phyloP scores from a whole-genome alignment of 768 basidiomycete genomes.

The Lyophyllum atratum region DNA sequence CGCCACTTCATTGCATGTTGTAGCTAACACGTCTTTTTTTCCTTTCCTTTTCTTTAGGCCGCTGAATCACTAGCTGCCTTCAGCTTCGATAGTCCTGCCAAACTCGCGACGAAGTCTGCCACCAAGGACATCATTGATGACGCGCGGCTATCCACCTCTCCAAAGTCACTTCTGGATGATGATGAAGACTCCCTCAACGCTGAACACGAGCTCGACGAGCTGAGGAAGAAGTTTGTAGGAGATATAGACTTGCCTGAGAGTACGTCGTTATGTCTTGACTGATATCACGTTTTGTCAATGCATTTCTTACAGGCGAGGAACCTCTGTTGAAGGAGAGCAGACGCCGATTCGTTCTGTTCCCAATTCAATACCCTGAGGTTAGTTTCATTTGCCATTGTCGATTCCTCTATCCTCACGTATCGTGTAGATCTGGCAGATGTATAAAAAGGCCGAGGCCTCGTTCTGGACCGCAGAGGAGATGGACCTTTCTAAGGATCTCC shows the following conservation, averaged over 20 bases:
- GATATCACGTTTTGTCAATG: constrained; percentile 7
- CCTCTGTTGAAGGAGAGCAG: constrained; percentile 78
- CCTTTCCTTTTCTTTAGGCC: constrained; percentile 27
- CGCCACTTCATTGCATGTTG: too few species aligned
- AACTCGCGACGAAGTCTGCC: background rate
- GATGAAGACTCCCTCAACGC: constrained; percentile 4
- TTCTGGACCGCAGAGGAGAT: constrained; percentile 96
- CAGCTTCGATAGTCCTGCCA: constrained; percentile 31
- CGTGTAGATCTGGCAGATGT: constrained; percentile 89
- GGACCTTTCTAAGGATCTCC: constrained; percentile 83
- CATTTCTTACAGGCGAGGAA: constrained; percentile 62
- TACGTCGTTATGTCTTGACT: constrained; percentile 20
- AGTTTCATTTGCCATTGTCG: background rate
- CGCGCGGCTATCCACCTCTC: constrained; percentile 18
- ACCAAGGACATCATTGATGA: constrained; percentile 16
- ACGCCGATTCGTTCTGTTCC: constrained; percentile 89
- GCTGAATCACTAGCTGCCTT: constrained; percentile 48
- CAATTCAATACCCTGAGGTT: constrained; percentile 92
- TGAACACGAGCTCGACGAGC: constrained; percentile 9
- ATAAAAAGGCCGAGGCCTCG: constrained; percentile 92
- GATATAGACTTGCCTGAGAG: constrained; percentile 68
- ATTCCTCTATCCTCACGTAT: background rate
- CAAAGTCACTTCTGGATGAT: constrained; percentile 15
- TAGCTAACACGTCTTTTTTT: too few species aligned
- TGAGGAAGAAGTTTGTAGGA: constrained; percentile 63